Percentiles rank a stretch among this genome's conserved stretches.
These are phyloP conservation scores for Corylus americana DNA, from an alignment of 306 rosid genomes.

Conservation along the genomic window DNA sequence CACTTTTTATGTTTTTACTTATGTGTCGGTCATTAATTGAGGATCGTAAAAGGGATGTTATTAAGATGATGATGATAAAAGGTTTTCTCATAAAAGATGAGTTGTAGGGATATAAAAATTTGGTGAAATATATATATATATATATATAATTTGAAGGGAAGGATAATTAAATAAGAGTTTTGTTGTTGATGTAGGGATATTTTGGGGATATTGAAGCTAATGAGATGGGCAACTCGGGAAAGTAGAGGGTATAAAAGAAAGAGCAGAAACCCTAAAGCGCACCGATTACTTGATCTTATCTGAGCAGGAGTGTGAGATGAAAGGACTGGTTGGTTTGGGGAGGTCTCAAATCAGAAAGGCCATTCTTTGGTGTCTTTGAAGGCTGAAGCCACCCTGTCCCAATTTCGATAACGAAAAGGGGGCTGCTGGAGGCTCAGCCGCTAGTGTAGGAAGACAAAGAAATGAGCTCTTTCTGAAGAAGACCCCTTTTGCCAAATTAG, in stretches of 20 bases:
- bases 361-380: neutral
- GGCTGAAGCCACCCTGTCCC: constrained; percentile 28
- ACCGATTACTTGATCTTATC: constrained; percentile 41
- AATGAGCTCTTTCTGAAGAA: neutral
- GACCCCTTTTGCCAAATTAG: neutral
- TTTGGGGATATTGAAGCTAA: neutral
- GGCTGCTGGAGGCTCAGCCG: constrained; percentile 38
- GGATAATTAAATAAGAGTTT: too few relatives aligned
- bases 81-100: too few relatives aligned
- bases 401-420: neutral
- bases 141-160: too few relatives aligned
- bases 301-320: constrained; percentile 21
- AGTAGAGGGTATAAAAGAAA: neutral
- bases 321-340: neutral
- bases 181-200: neutral
- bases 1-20: too few relatives aligned
- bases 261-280: constrained; percentile 3
- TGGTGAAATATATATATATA: too few relatives aligned
- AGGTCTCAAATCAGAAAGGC: neutral
- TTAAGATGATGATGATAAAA: too few relatives aligned
- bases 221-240: neutral
- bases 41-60: too few relatives aligned
- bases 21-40: too few relatives aligned
- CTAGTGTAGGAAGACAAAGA: neutral
- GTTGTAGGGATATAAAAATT: too few relatives aligned